Base-by-base conservation (phyloP, 1,284 basidiomycete genomes). In the Naganishia cerealis region DNA sequence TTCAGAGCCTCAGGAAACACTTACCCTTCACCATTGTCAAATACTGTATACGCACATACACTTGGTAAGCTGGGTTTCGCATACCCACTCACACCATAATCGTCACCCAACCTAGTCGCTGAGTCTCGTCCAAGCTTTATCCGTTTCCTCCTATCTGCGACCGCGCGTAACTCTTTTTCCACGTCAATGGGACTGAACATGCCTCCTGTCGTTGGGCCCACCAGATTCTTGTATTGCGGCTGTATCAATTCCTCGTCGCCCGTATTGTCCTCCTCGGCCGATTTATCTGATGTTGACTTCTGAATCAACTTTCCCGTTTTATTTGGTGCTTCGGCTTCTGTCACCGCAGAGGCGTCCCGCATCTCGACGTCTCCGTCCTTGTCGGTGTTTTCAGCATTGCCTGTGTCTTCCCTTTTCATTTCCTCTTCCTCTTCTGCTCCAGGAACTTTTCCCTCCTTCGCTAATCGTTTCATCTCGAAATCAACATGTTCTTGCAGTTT, bases 21-120 rank as follows among this genome's bases (percentile, higher is more conserved):
- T 75, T 77, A 94, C 92, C 90, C 90, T 82, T 96, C 93, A 42
- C 88, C 87, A 7, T 90, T 87, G 75, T 97, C 92, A 77, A 95
- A 92, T 39, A 97, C 78, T 1, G 94, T 96, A 77, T 95, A 96
- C 3, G 91, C 88, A 72, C 94, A 94, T 58, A 96, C 88, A 74
- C 92, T 95, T 0, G 94, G 94, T 67, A 94, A 79, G 46, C 62
- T 73, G 26, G 73, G 72, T 42, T 70, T 43, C 7, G 65, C 36
- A 33, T 68, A 66, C 42, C 69, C 68, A 42, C 71, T 72, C 16
- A 70, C 62, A n/a, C 70, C 71, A 40, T 67, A 73, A 10, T 65
- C 65, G 21, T 67, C 72, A 24, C 72, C 70, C 0, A 43, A 71
- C 16, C 71, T 73, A 40, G 70, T 71, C 9, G 71, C 65, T 0